Base-by-base conservation (phyloP, 2,329 filamentous ascomycete genomes). In the Coccinonectria pachysandricola region DNA sequence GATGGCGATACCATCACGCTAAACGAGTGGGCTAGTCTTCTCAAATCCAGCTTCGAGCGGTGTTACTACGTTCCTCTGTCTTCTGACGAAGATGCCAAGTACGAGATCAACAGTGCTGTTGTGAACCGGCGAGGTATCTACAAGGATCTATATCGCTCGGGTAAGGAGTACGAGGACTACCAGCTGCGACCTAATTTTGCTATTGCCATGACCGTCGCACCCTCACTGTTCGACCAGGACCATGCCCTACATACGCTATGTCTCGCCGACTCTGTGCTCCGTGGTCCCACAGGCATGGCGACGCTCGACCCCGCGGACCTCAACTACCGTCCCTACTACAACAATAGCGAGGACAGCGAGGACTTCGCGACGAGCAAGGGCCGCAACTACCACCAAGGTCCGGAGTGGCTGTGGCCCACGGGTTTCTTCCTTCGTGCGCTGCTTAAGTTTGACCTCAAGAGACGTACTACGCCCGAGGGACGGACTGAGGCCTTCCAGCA, bases 321-420 rank as follows among this genome's bases (percentile, higher is more conserved):
- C 29, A 94, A 98, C 59, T 98, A 98, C 59, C 75, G 83, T 3
- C 87, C 87, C 0, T 84, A 91, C 62, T 98, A 98, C 61, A 76
- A 79, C 64, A 98, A 98, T 60, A 82, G 79, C 41, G 88, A 96
- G 48, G 91, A 98, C 56, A 88, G 79, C 33, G 75, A 73, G 8
- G 83, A 96, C 54, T 96, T 95, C 48, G 73, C 83, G 8, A 96
- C 88, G 0, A 76, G 81, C 43, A 96, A 96, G 57, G 91, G 91
- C 25, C 71, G 91, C 30, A 98, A 96, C 57, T 98, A 98, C 59
- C 91, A 98, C 55, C 88, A 96, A 54, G 91, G 91, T 4, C 92
- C 91, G 0, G 91, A 98, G 54, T 98, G 91, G 91, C 62, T 95
- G 13, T 98, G 91, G 91, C 92, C 88, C 1, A 88, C 85, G 1